Evolutionary conservation across 2,329 filamentous ascomycete species (phyloP), one percentile per base, ranked within the genome.

Genomic region (Mariannaea elegans): DNA sequence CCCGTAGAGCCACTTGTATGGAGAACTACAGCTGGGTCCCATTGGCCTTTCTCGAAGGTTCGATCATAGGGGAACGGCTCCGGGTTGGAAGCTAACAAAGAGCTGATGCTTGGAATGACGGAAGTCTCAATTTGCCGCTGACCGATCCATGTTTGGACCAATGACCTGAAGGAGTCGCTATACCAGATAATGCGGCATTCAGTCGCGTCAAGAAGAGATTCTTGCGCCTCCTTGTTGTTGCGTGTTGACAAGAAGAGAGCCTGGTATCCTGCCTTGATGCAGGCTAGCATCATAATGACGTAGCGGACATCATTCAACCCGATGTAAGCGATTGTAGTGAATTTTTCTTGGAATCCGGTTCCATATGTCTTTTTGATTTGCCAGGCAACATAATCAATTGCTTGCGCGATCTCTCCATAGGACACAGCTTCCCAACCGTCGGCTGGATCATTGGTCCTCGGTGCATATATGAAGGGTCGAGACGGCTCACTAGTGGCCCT

Each of bases 201-300:
- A 2, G 62, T 68, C 7, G 48, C 56, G 21, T 72, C 63, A 2
- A 75, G 61, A 7, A 77, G 66, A 18, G 53, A 61, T 36, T 72
- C 32, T 27, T 76, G 68, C 0, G 65, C 71, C 23, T 73, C 68
- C 4, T 72, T 39, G 13, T 66, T 72, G 56, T 77, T 76, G 7
- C 72, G 66, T 29, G 70, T 72, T 1, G 75, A 77, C 39, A 63
- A 65, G 21, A 76, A 63, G 1, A 77, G 62, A 10, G 74, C 72
- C 44, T 76, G 76, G 60, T 79, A 77, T 7, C 80, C 78, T 9
- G 78, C 75, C 67, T 81, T 82, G 54, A 77, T 76, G 36, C 61
- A 74, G 9, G 78, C 78, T 13, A 80, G 63, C 7, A 78, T 59
- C 7, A 77, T 42, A 39, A 81, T 73, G 10, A 64, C 71, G 50